Base-by-base conservation (phyloP, 495 filamentous ascomycete genomes). In the Geopyxis carbonaria region DNA sequence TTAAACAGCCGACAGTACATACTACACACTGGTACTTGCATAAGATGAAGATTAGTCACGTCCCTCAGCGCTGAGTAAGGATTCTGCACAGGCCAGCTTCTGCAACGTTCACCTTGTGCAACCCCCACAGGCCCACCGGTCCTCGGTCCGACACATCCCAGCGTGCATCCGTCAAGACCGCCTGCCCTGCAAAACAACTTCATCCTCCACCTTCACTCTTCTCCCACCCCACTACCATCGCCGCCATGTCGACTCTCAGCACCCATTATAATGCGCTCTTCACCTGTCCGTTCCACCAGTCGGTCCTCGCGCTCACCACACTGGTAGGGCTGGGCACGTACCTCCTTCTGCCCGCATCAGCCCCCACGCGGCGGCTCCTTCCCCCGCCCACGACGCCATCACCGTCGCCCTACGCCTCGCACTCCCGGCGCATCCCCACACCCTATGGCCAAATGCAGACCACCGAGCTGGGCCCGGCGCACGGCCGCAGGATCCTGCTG, bases 401-500 rank as follows among this genome's bases (percentile, higher is more conserved):
- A 56, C 81, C 82, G 0, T 72, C 75, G 14, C 69, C 81, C 56
- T 64, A 73, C 21, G 66, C 84, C 18, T 86, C 82, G 0, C 82
- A 83, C 11, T 72, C 62, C 4, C 65, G 81, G 28, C 72, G 85
- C 59, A 76, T 92, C 15, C 55, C 64, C 2, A 80, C 72, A 5
- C 78, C 80, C 42, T 92, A 86, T 48, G 86, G 87, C 15, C 73
- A 66, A 19, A 76, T 84, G 19, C 63, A 80, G 25, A 78, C 85
- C 9, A 92, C 93, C 53, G 87, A 95, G 66, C 93, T 75, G 65
- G 87, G 87, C 6, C 83, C 83, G n/a, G 69, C 75, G 40, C 57
- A 71, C 35, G 86, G 85, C 2, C 61, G 66, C 15, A 93, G 84
- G 52, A 78, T 92, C 1, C 49, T 93, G 24, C 61, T 93, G 16